Conservation (phyloP, 2,329 filamentous ascomycete genomes). For the Chaetomium globosum region DNA sequence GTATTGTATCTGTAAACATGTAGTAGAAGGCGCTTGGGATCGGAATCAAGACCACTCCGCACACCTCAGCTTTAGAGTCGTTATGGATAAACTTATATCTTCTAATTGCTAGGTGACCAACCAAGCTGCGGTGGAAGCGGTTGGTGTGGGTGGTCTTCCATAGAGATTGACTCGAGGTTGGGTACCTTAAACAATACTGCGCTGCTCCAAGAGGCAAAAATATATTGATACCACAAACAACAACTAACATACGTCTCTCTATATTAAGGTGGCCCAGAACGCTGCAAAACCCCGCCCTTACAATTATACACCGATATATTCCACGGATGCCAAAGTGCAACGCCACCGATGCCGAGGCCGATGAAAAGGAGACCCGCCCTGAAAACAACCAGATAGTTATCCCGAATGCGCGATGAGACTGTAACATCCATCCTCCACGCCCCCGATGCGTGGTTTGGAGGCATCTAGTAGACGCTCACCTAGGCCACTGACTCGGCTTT, state of each 20-base stretch:
- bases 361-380: constrained; percentile 2
- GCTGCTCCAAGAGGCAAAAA: background rate
- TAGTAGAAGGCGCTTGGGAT: background rate
- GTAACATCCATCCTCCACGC: background rate
- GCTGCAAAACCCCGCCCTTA: background rate
- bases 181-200: background rate
- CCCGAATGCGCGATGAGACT: background rate
- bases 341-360: background rate
- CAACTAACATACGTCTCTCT: constrained; percentile 5
- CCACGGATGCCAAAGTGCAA: background rate
- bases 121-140: background rate
- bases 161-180: background rate
- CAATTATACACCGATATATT: background rate
- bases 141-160: background rate
- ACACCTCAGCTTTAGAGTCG: background rate
- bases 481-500: background rate
- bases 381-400: background rate
- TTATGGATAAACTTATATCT: background rate
- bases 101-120: background rate
- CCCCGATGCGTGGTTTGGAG: background rate
- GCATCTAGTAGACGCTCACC: background rate
- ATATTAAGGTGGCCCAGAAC: constrained; percentile 6
- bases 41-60: constrained; percentile 1
- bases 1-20: constrained; percentile 5
- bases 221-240: background rate